Conservation (phyloP, 768 basidiomycete genomes). For the Russula earlei region DNA sequence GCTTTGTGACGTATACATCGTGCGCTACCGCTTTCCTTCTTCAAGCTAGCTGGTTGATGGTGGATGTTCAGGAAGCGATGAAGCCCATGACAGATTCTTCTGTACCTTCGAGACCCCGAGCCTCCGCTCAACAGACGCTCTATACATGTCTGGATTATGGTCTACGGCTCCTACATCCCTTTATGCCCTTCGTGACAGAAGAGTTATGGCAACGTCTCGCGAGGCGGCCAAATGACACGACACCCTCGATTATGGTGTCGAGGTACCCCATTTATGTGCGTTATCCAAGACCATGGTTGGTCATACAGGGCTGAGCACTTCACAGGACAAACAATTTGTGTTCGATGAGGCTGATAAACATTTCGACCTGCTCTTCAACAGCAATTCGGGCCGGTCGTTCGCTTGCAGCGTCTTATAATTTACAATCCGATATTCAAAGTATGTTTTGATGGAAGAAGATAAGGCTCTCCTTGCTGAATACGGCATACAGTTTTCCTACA, state of each 20-base stretch:
- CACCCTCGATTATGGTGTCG: conserved; percentile 85
- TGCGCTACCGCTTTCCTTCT: conserved; percentile 30
- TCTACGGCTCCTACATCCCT: conserved; percentile 84
- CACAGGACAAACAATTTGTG: conserved; percentile 42
- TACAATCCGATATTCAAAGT: conserved; percentile 82
- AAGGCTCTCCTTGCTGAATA: not conserved
- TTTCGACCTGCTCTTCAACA: conserved; percentile 79
- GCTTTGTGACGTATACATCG: conserved; percentile 98
- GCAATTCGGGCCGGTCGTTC: conserved; percentile 74
- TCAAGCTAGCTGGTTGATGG: not conserved
- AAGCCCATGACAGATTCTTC: conserved; percentile 91
- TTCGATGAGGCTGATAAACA: conserved; percentile 68
- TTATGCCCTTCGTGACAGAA: conserved; percentile 99
- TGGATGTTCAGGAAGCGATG: conserved; percentile 75
- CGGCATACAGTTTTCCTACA: conserved; percentile 61
- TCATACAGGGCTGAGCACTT: not conserved
- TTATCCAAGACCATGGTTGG: conserved; percentile 15
- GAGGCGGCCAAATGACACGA: conserved; percentile 68
- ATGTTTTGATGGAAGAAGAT: conserved; percentile 22
- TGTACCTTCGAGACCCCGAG: conserved; percentile 48
- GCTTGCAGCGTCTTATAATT: conserved; percentile 79
- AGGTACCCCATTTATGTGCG: conserved; percentile 73
- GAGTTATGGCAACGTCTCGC: conserved; percentile 97
- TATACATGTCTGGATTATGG: conserved; percentile 93
- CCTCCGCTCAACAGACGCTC: conserved; percentile 89